phyloP scores from a whole-genome alignment of 805 yeast genomes.

The Crinitomyces ghanaensis region DNA sequence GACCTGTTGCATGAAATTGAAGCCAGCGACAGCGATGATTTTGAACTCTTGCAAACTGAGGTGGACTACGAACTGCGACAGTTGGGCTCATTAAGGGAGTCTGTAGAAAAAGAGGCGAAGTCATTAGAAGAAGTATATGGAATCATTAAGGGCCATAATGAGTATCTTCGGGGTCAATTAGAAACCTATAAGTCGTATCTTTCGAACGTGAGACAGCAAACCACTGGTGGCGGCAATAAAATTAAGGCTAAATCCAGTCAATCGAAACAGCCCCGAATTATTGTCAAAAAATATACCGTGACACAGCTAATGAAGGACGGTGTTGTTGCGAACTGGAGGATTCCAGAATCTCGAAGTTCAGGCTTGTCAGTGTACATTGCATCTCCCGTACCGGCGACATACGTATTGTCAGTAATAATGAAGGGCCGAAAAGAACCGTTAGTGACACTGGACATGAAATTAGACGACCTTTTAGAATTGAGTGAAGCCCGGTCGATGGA shows the following conservation, averaged over 20 bases:
- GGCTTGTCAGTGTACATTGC: slow-evolving; percentile 20
- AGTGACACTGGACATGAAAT: slow-evolving; percentile 21
- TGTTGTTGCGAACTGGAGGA: slow-evolving; percentile 19
- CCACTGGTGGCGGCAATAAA: slow-evolving; percentile 14
- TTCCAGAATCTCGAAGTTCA: slow-evolving; percentile 18
- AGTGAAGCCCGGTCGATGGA: slow-evolving; percentile 15
- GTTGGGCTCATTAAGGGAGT: slow-evolving; percentile 23
- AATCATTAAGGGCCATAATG: slow-evolving; percentile 27
- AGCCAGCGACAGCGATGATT: slow-evolving; percentile 16
- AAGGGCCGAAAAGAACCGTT: slow-evolving; percentile 24
- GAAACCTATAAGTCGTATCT: slow-evolving; percentile 28
- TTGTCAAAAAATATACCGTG: slow-evolving; percentile 19
- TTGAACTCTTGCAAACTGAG: slow-evolving; percentile 22
- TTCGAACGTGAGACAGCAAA: slow-evolving; percentile 25
- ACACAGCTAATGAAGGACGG: slow-evolving; percentile 20
- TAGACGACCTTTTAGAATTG: slow-evolving; percentile 27
- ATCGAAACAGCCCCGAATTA: slow-evolving; percentile 9
- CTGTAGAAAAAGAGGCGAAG: slow-evolving; percentile 22
- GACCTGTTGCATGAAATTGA: slow-evolving; percentile 22
- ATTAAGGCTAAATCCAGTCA: slow-evolving; percentile 7
- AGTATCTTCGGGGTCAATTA: slow-evolving; percentile 25
- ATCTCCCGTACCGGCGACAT: slow-evolving; percentile 23
- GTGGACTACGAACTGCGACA: slow-evolving; percentile 26
- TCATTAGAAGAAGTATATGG: slow-evolving; percentile 24
- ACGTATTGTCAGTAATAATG: slow-evolving; percentile 22